Conservation (phyloP, 805 yeast genomes). For the Helenozyma rhizophorensis region DNA sequence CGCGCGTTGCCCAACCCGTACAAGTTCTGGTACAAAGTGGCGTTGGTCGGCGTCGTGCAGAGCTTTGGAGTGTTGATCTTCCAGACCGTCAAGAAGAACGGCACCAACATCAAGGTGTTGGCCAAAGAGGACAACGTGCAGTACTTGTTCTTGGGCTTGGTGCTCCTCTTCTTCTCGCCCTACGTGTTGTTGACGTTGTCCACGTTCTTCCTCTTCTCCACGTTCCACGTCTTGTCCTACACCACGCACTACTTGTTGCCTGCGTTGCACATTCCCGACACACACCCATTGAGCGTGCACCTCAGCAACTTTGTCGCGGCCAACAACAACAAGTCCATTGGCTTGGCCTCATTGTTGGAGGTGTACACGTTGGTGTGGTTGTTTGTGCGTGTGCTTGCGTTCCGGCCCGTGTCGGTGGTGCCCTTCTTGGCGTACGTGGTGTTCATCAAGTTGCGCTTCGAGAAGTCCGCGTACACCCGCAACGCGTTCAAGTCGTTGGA, state of each 20-base stretch:
- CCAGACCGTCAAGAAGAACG: slow-evolving; percentile 42
- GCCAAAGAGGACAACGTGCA: slow-evolving; percentile 63
- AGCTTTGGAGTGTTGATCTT: slow-evolving; percentile 74
- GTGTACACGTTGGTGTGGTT: slow-evolving; percentile 43
- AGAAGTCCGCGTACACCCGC: slow-evolving; percentile 70
- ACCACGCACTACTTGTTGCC: slow-evolving; percentile 65
- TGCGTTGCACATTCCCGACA: slow-evolving; percentile 36
- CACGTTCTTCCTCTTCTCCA: slow-evolving; percentile 74
- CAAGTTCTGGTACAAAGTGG: slow-evolving; percentile 49
- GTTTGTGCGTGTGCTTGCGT: slow-evolving; percentile 50
- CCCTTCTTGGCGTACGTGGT: slow-evolving; percentile 49
- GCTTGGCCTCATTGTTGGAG: slow-evolving; percentile 37
- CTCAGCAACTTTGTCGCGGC: slow-evolving; percentile 30
- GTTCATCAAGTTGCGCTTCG: slow-evolving; percentile 75
- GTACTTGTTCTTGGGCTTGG: slow-evolving; percentile 58
- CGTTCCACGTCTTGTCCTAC: slow-evolving; percentile 79
- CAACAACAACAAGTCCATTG: slow-evolving; percentile 36
- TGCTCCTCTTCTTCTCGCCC: slow-evolving; percentile 47
- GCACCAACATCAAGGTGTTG: slow-evolving; percentile 19
- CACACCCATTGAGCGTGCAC: slow-evolving; percentile 34
- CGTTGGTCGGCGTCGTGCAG: slow-evolving; percentile 60
- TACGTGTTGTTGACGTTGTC: slow-evolving; percentile 56
- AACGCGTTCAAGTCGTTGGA: slow-evolving; percentile 65
- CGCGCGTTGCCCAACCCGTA: slow-evolving; percentile 21
- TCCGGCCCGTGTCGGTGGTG: slow-evolving; percentile 59